A percentile compares a stretch with the other conserved stretches of the same genome.
phyloP scores from a whole-genome alignment of 2,329 filamentous ascomycete species.

The Pleomassaria siparia region DNA sequence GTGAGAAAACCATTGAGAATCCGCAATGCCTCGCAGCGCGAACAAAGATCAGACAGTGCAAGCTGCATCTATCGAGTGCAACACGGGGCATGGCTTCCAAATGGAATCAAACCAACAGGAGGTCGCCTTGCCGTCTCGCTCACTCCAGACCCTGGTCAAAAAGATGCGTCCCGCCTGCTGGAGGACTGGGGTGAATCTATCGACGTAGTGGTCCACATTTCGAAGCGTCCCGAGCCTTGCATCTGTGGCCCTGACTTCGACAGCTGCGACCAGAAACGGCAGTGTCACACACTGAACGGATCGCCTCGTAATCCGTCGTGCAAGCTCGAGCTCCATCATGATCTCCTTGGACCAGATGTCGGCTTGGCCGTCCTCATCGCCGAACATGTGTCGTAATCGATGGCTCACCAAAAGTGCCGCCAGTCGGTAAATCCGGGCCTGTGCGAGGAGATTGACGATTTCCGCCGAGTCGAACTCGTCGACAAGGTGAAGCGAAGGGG shows the following conservation, averaged over 20 bases:
- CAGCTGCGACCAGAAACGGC: constrained; percentile 11
- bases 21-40: not conserved
- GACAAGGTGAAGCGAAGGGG: constrained; percentile 2
- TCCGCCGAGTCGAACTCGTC: constrained; percentile 3
- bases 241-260: constrained; percentile 4
- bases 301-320: constrained; percentile 1
- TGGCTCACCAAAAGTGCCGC: constrained; percentile 9
- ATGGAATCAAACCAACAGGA: constrained; percentile 10
- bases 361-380: constrained; percentile 6
- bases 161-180: constrained; percentile 7
- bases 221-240: not conserved
- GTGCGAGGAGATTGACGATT: constrained; percentile 9
- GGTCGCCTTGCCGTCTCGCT: constrained; percentile 1
- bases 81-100: constrained; percentile 8
- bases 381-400: constrained; percentile 7
- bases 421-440: constrained; percentile 9
- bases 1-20: too few species aligned
- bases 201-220: constrained; percentile 8
- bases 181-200: constrained; percentile 9
- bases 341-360: constrained; percentile 9
- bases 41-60: not conserved
- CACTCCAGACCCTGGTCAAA: constrained; percentile 7
- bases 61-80: constrained; percentile 5
- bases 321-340: constrained; percentile 9
- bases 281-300: constrained; percentile 7